A percentile compares a stretch with the other conserved stretches of the same genome.
phyloP scores from a whole-genome alignment of 2,329 filamentous ascomycete species.

The Volutella citrinella region DNA sequence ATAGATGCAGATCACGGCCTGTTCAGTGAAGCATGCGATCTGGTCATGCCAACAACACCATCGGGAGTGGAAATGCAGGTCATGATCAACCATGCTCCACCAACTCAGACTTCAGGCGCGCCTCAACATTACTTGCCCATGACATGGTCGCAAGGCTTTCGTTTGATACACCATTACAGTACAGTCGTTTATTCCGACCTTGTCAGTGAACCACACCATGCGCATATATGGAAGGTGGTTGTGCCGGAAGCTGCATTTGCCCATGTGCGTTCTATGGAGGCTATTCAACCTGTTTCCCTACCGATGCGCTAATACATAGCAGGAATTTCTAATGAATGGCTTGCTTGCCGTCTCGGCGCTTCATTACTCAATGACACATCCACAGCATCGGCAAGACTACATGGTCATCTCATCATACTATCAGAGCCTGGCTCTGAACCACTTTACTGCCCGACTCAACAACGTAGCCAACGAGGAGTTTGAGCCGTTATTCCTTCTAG shows the following conservation, averaged over 20 bases:
- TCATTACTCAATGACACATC: slow-evolving; percentile 11
- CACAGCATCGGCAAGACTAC: slow-evolving; percentile 11
- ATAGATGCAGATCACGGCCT: too few relatives aligned
- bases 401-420: slow-evolving; percentile 11
- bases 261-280: slow-evolving; percentile 2
- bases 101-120: too few relatives aligned
- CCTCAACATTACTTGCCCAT: slow-evolving; percentile 2
- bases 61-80: too few relatives aligned
- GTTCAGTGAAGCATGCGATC: too few relatives aligned
- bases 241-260: slow-evolving; percentile 12
- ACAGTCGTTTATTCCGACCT: slow-evolving; percentile 4
- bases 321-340: slow-evolving; percentile 17
- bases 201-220: neutral
- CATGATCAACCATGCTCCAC: too few relatives aligned
- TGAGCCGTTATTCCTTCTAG: slow-evolving; percentile 15
- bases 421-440: slow-evolving; percentile 11
- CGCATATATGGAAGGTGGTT: slow-evolving; percentile 8
- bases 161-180: slow-evolving; percentile 14
- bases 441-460: slow-evolving; percentile 8
- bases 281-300: neutral
- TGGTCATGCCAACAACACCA: too few relatives aligned
- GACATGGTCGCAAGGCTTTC: slow-evolving; percentile 14
- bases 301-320: neutral
- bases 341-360: slow-evolving; percentile 11
- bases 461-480: slow-evolving; percentile 12